These are phyloP conservation scores for Vitis vinifera DNA, from an alignment of 164 flowering plant species.

Conservation along the genomic window ASM3070453v1 NC_081805.1:27262001-27262500, in stretches of 20 bases:
- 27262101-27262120: conserved; percentile 11
- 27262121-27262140: neutral
- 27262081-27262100: conserved; percentile 15
- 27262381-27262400: conserved; percentile 40
- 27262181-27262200: conserved; percentile 30
- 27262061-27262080: conserved; percentile 9
- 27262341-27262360: conserved; percentile 41
- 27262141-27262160: conserved; percentile 1
- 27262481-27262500: too few relatives aligned
- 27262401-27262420: conserved; percentile 37
- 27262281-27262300: conserved; percentile 39
- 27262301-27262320: conserved; percentile 41
- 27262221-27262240: conserved; percentile 39
- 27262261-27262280: conserved; percentile 37
- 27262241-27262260: conserved; percentile 43
- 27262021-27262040: conserved; percentile 27
- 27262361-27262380: conserved; percentile 49
- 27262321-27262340: conserved; percentile 32
- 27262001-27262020: conserved; percentile 28
- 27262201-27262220: conserved; percentile 28
- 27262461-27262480: too few relatives aligned
- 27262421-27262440: conserved; percentile 14
- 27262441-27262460: too few relatives aligned
- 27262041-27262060: neutral
- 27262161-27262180: conserved; percentile 25